Percentiles rank a stretch among this genome's conserved stretches.
These are phyloP conservation scores for Cladosporium sp. DNA, from an alignment of 2,329 filamentous ascomycete genomes.

Conservation along the genomic window DNA sequence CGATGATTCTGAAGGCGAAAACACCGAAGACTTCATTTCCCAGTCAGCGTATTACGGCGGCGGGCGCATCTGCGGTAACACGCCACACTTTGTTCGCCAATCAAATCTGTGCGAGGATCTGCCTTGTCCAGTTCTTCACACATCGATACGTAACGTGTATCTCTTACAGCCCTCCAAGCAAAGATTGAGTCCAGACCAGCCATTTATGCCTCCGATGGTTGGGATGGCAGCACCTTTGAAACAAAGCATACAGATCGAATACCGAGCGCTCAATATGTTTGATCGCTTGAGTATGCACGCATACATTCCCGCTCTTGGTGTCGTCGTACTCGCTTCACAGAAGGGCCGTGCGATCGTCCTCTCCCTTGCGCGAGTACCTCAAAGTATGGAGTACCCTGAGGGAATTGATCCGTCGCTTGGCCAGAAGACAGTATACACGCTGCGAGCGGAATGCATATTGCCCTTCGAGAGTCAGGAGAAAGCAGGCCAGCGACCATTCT, in stretches of 20 bases:
- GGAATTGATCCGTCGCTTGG: slow-evolving; percentile 15
- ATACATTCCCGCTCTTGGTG: slow-evolving; percentile 67
- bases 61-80: slow-evolving; percentile 30
- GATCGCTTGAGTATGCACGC: slow-evolving; percentile 63
- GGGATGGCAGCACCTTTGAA: slow-evolving; percentile 40
- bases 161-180: slow-evolving; percentile 40
- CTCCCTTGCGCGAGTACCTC: slow-evolving; percentile 52
- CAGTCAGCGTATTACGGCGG: slow-evolving; percentile 30
- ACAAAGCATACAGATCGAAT: slow-evolving; percentile 32
- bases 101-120: slow-evolving; percentile 32
- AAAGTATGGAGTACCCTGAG: slow-evolving; percentile 20
- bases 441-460: slow-evolving; percentile 58
- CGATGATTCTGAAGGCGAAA: slow-evolving; percentile 29
- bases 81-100: slow-evolving; percentile 30
- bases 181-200: not conserved
- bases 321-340: slow-evolving; percentile 67
- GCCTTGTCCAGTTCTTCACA: slow-evolving; percentile 43
- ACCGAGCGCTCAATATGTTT: slow-evolving; percentile 34
- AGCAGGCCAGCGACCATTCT: slow-evolving; percentile 44
- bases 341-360: slow-evolving; percentile 65
- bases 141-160: slow-evolving; percentile 45
- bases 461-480: slow-evolving; percentile 57
- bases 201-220: slow-evolving; percentile 34
- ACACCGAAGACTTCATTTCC: slow-evolving; percentile 29
- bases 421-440: slow-evolving; percentile 40